These are phyloP conservation scores for Fusarium euwallaceae DNA, from an alignment of 2,329 filamentous ascomycete genomes.

Conservation along the genomic window DNA sequence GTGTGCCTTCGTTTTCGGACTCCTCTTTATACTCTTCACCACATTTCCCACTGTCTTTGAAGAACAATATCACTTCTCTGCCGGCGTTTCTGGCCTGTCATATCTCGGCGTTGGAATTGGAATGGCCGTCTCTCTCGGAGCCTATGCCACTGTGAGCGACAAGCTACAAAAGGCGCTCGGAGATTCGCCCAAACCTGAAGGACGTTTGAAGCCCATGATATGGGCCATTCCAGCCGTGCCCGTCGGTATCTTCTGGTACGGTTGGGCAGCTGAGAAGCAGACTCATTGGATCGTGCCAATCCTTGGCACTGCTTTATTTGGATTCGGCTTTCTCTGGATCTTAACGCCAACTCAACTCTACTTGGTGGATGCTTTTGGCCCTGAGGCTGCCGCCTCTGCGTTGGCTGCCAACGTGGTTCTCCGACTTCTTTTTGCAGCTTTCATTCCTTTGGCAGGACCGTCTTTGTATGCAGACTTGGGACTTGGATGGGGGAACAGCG, in stretches of 20 bases:
- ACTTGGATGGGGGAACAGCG: conserved; percentile 59
- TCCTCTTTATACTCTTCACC: conserved; percentile 46
- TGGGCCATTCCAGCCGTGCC: conserved; percentile 66
- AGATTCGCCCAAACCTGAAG: conserved; percentile 54
- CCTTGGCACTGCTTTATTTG: conserved; percentile 66
- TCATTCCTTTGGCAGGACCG: conserved; percentile 68
- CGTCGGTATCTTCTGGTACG: conserved; percentile 68
- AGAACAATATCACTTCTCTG: background rate
- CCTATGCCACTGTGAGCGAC: background rate
- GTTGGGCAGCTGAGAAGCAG: conserved; percentile 66
- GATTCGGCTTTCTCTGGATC: conserved; percentile 58
- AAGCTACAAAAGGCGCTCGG: conserved; percentile 20
- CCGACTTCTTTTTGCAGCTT: conserved; percentile 71
- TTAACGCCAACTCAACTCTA: conserved; percentile 47
- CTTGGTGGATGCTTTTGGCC: conserved; percentile 45
- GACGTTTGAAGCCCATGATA: conserved; percentile 67
- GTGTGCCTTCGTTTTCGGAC: conserved; percentile 55
- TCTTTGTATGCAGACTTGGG: conserved; percentile 50
- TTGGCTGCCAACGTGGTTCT: conserved; percentile 38
- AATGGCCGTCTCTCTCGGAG: background rate
- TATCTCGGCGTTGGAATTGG: conserved; percentile 64
- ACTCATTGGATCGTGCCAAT: conserved; percentile 72
- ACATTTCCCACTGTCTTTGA: background rate
- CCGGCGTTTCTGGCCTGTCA: background rate
- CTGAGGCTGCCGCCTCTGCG: conserved; percentile 42